Conservation (phyloP, 2,329 filamentous ascomycete genomes). For the Clonostachys sp. region DNA sequence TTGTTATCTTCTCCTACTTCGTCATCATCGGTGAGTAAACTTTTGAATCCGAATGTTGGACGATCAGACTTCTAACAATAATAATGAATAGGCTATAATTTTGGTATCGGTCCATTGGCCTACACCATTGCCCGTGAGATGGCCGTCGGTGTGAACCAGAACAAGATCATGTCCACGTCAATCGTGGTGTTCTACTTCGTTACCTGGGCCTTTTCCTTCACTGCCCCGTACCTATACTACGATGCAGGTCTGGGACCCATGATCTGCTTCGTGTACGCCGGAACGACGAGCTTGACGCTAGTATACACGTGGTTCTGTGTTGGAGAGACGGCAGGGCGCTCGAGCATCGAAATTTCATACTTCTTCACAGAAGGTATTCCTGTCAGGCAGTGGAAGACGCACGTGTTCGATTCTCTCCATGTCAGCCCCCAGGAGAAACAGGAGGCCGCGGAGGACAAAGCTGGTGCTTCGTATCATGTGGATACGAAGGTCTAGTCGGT, state of each 20-base stretch:
- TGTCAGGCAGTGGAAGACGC: constrained; percentile 20
- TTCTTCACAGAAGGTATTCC: constrained; percentile 30
- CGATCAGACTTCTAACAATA: background rate
- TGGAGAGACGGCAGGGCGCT: constrained; percentile 28
- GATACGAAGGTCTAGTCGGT: background rate
- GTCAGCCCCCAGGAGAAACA: background rate
- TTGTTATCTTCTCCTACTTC: constrained; percentile 16
- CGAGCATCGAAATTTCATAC: constrained; percentile 24
- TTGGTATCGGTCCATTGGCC: constrained; percentile 27
- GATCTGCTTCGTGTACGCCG: constrained; percentile 24
- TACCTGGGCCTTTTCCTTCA: constrained; percentile 22
- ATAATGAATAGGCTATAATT: constrained; percentile 23
- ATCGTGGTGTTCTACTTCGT: constrained; percentile 32
- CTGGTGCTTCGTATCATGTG: background rate
- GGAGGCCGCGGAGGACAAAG: background rate
- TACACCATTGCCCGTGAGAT: constrained; percentile 33
- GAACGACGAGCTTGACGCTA: constrained; percentile 15
- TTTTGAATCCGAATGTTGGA: background rate
- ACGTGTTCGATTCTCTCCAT: constrained; percentile 8
- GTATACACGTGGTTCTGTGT: constrained; percentile 30
- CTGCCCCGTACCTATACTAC: constrained; percentile 26
- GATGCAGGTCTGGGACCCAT: constrained; percentile 20
- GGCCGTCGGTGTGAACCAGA: constrained; percentile 35
- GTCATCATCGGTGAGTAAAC: constrained; percentile 17
- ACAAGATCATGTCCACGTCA: constrained; percentile 35